Conservation (phyloP, 371 early-diverging fungal genomes). For the Apophysomyces sp. region DNA sequence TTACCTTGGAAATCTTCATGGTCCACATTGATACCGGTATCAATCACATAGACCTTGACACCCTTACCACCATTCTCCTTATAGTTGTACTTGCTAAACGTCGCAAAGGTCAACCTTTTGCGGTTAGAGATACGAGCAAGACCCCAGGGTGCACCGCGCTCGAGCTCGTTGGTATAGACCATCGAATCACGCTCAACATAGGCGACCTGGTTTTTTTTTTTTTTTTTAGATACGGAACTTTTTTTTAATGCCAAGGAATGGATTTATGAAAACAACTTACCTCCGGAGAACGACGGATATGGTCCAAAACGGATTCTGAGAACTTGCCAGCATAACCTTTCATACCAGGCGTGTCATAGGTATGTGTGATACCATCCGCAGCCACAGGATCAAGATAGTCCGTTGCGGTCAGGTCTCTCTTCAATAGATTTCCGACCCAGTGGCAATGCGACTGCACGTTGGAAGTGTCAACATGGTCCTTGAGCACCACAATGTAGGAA, state of each 20-base stretch:
- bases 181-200: slow-evolving; percentile 88
- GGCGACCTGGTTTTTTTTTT: slow-evolving; percentile 62
- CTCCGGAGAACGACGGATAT: slow-evolving; percentile 63
- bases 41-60: slow-evolving; percentile 83
- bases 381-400: slow-evolving; percentile 27
- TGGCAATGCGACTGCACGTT: slow-evolving; percentile 28
- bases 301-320: slow-evolving; percentile 59
- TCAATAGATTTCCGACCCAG: slow-evolving; percentile 25
- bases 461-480: slow-evolving; percentile 48
- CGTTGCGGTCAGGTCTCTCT: not conserved
- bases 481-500: slow-evolving; percentile 86
- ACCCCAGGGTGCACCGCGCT: slow-evolving; percentile 89
- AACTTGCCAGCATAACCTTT: slow-evolving; percentile 85
- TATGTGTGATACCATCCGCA: slow-evolving; percentile 63
- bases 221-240: not conserved
- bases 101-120: slow-evolving; percentile 57
- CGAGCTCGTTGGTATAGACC: slow-evolving; percentile 70
- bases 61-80: slow-evolving; percentile 75
- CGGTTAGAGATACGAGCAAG: slow-evolving; percentile 86
- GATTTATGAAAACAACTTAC: slow-evolving; percentile 12
- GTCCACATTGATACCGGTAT: slow-evolving; percentile 80
- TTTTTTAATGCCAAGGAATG: not conserved
- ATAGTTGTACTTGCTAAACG: slow-evolving; percentile 77
- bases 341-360: slow-evolving; percentile 70
- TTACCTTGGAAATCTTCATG: slow-evolving; percentile 75